Evolutionary conservation across 2,329 filamentous ascomycete species (phyloP), one percentile per base, ranked within the genome.

Genomic region (Metarhizium album): DNA sequence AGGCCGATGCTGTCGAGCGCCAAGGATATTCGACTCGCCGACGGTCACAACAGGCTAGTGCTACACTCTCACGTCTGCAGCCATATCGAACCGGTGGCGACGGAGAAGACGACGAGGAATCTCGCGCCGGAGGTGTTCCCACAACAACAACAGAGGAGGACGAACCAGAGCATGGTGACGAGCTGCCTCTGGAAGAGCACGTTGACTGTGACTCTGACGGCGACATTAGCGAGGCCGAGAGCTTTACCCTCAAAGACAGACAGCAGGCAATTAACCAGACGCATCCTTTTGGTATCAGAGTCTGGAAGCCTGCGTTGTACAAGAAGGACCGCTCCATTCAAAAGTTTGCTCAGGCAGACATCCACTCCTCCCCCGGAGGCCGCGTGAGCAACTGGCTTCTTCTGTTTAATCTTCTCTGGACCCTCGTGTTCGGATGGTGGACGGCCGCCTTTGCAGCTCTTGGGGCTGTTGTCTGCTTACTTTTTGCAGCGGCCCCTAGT

Each of bases 181-280:
- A 76, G 60, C 42, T 62, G 61, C 54, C 64, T 53, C 54, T 56
- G 65, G 77, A 77, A 16, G 74, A 74, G 14, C 72, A 72, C 20
- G 68, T 72, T 11, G 78, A 79, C 45, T 79, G 78, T 42, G 82
- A 85, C 9, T 86, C 86, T 20, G 84, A 87, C 31, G 82, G 72
- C 52, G 82, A 86, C 53, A 62, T 90, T 48, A 96, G 91, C 66
- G 93, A 97, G 60, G 87, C 93, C 1, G 93, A 96, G 70, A 97
- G 91, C 71, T 98, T 98, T 66, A 98, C 93, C 0, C 78, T 98
- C 60, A 95, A 94, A 67, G 93, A 98, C 67, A 83, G 93, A 51
- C 93, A 98, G 69, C 84, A 95, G 65, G 93, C 93, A 57, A 98
- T 98, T 74, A 98, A 98, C 70, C 86, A 95, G 67, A 98, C 93